Evolutionary conservation across 495 filamentous ascomycete genomes (phyloP).

Genomic region (Cenococcum geophilum): DNA sequence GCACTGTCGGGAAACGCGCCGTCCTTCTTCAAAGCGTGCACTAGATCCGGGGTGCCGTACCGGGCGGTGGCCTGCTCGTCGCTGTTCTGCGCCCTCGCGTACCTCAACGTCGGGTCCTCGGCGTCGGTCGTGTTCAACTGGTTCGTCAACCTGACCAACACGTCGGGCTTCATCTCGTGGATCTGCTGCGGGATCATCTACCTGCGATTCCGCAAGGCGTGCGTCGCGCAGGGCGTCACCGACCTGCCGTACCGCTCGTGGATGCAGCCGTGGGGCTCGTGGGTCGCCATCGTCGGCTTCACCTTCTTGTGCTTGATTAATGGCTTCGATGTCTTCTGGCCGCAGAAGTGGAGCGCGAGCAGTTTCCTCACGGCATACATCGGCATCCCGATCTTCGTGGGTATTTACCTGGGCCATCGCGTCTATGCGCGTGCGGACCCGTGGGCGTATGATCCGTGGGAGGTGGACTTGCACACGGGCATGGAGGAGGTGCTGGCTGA

Average conservation of each 20-base stretch:
- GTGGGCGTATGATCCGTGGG: slow-evolving; percentile 47
- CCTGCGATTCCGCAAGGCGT: slow-evolving; percentile 54
- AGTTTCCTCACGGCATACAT: slow-evolving; percentile 60
- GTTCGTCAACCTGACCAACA: slow-evolving; percentile 59
- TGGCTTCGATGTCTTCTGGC: slow-evolving; percentile 59
- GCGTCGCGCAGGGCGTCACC: slow-evolving; percentile 45
- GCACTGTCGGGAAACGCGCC: slow-evolving; percentile 36
- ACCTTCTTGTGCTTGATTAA: slow-evolving; percentile 52
- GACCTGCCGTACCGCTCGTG: slow-evolving; percentile 49
- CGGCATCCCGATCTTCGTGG: slow-evolving; percentile 53
- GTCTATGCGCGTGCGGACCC: slow-evolving; percentile 44
- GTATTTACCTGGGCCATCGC: slow-evolving; percentile 52
- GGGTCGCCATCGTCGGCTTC: slow-evolving; percentile 45
- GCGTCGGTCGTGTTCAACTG: slow-evolving; percentile 41
- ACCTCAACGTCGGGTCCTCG: slow-evolving; percentile 29
- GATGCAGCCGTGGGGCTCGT: slow-evolving; percentile 52
- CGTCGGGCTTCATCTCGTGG: slow-evolving; percentile 57
- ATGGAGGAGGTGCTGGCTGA: slow-evolving; percentile 49
- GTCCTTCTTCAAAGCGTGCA: slow-evolving; percentile 33
- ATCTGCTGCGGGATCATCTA: slow-evolving; percentile 54
- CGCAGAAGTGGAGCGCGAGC: slow-evolving; percentile 46
- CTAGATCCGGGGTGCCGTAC: slow-evolving; percentile 34
- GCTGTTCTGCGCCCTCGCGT: slow-evolving; percentile 33
- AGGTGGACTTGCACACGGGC: slow-evolving; percentile 55
- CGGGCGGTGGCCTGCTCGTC: slow-evolving; percentile 32